phyloP scores from a whole-genome alignment of 352 stramenopile species.

The Blastocystis sp. region DNA sequence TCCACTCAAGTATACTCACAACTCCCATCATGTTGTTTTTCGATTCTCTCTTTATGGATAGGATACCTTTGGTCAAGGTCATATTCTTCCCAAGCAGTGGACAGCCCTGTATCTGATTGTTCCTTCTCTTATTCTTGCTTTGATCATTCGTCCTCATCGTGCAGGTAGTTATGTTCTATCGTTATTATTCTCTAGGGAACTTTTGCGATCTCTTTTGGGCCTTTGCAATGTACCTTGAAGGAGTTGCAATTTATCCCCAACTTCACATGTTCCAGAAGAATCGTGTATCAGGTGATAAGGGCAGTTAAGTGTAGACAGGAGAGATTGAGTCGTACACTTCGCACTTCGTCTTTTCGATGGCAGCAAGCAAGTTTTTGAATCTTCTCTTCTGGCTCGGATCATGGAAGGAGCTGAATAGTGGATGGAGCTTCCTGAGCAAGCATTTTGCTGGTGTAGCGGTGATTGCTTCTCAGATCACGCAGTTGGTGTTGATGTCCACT shows the following conservation, averaged over 20 bases:
- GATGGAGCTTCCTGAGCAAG: slow-evolving; percentile 23
- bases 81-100: slow-evolving; percentile 71
- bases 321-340: slow-evolving; percentile 72
- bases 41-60: slow-evolving; percentile 75
- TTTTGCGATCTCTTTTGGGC: slow-evolving; percentile 74
- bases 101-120: slow-evolving; percentile 78
- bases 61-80: slow-evolving; percentile 71
- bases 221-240: slow-evolving; percentile 78
- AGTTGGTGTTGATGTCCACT: slow-evolving; percentile 94
- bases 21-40: slow-evolving; percentile 78
- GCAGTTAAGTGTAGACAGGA: slow-evolving; percentile 70
- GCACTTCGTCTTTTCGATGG: slow-evolving; percentile 89
- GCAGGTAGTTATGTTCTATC: slow-evolving; percentile 20
- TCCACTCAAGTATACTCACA: slow-evolving; percentile 78
- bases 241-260: slow-evolving; percentile 76
- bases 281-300: neutral
- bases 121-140: slow-evolving; percentile 70
- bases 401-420: slow-evolving; percentile 89
- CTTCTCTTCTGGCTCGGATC: slow-evolving; percentile 96
- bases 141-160: slow-evolving; percentile 51
- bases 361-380: slow-evolving; percentile 88
- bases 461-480: slow-evolving; percentile 86
- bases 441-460: slow-evolving; percentile 44
- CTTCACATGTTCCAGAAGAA: slow-evolving; percentile 82
- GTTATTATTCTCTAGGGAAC: neutral